Percentiles rank a stretch among this genome's conserved stretches.
Evolutionary conservation across 1,284 basidiomycete species (phyloP).

Genomic region (Ganoderma resinaceum): DNA sequence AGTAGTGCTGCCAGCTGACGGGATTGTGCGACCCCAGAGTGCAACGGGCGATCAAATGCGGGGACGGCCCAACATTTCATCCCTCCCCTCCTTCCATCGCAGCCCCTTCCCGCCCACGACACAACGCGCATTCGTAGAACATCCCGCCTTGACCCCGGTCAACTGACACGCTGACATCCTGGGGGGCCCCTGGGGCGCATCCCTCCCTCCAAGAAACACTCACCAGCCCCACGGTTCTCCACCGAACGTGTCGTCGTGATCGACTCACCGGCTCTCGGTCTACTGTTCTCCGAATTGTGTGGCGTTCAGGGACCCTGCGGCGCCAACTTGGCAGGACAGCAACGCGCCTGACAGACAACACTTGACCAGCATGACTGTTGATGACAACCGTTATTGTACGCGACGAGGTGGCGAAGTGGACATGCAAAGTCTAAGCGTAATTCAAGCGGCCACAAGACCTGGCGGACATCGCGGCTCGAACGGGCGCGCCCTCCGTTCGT

Average conservation of each 20-base stretch:
- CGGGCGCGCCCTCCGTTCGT: neutral
- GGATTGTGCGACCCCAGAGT: slow-evolving; percentile 15
- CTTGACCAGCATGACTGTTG: neutral
- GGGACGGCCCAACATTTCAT: slow-evolving; percentile 11
- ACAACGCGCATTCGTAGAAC: neutral
- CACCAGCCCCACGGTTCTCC: neutral
- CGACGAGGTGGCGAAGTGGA: neutral
- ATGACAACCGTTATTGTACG: neutral
- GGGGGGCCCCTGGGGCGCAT: neutral
- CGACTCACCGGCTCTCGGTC: neutral
- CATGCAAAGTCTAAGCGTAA: neutral
- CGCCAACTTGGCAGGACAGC: neutral
- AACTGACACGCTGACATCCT: neutral
- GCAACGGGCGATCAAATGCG: slow-evolving; percentile 23
- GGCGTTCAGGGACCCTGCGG: neutral
- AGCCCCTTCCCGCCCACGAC: neutral
- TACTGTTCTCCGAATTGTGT: neutral
- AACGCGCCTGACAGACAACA: neutral
- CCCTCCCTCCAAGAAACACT: neutral
- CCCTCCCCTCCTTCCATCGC: slow-evolving; percentile 13
- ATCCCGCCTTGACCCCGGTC: neutral
- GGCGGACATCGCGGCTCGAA: neutral
- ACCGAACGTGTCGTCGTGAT: neutral
- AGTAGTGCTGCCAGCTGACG: slow-evolving; percentile 30
- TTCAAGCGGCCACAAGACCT: neutral